Evolutionary conservation across 2,329 filamentous ascomycete species (phyloP).

Genomic region (Rutstroemia sydowiana): DNA sequence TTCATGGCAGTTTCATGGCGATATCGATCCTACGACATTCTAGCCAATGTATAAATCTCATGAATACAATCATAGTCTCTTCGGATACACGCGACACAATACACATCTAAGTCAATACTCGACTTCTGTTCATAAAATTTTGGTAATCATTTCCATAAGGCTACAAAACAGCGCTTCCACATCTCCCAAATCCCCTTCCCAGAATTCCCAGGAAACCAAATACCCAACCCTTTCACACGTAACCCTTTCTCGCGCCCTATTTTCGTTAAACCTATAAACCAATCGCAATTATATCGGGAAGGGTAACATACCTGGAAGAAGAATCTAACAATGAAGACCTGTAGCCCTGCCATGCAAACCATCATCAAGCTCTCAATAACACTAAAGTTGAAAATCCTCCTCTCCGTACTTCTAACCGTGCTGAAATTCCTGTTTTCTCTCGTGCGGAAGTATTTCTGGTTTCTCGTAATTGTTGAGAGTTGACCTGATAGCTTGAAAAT

Average conservation of each 20-base stretch:
- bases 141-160: slow-evolving; percentile 1
- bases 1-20: too few species aligned
- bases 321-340: slow-evolving; percentile 96
- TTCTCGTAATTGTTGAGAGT: slow-evolving; percentile 87
- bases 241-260: slow-evolving; percentile 60
- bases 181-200: slow-evolving; percentile 3
- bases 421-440: slow-evolving; percentile 98
- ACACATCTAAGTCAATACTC: not conserved
- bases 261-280: not conserved
- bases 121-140: not conserved
- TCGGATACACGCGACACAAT: not conserved
- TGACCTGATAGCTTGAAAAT: slow-evolving; percentile 92
- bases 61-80: not conserved
- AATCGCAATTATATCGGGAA: not conserved
- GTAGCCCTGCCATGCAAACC: slow-evolving; percentile 87
- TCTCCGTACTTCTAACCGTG: slow-evolving; percentile 93
- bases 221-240: slow-evolving; percentile 44
- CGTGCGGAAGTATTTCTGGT: slow-evolving; percentile 99
- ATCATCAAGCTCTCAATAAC: slow-evolving; percentile 88
- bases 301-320: slow-evolving; percentile 74
- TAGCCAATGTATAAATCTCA: not conserved
- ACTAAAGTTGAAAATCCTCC: slow-evolving; percentile 94
- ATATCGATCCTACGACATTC: not conserved
- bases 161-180: slow-evolving; percentile 11
- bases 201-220: slow-evolving; percentile 4